phyloP scores from a whole-genome alignment of 495 filamentous ascomycete genomes.

The Parathielavia appendiculata region DNA sequence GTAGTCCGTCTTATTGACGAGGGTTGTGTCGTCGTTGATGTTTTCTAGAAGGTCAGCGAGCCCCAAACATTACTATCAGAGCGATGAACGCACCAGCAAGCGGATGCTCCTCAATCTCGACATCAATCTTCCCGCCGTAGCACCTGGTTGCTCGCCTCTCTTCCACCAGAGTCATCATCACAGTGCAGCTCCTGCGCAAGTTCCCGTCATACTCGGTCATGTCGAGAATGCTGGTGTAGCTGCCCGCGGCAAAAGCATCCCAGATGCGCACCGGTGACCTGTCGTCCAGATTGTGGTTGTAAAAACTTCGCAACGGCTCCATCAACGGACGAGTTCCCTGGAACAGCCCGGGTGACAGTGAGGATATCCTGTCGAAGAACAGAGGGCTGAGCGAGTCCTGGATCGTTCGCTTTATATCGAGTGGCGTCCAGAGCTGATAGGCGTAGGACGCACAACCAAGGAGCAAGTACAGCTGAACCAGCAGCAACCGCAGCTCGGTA shows the following conservation, averaged over 20 bases:
- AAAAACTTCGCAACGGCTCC: slow-evolving; percentile 37
- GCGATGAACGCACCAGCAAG: slow-evolving; percentile 36
- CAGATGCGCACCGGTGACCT: slow-evolving; percentile 38
- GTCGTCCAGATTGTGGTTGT: slow-evolving; percentile 31
- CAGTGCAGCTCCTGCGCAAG: slow-evolving; percentile 39
- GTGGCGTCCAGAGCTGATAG: slow-evolving; percentile 38
- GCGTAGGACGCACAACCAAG: slow-evolving; percentile 42
- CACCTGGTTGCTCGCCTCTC: slow-evolving; percentile 37
- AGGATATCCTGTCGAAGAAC: slow-evolving; percentile 49
- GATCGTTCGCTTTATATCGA: slow-evolving; percentile 48
- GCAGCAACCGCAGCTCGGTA: slow-evolving; percentile 38
- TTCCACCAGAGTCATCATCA: slow-evolving; percentile 44
- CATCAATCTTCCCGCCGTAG: slow-evolving; percentile 34
- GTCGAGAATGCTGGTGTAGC: slow-evolving; percentile 42
- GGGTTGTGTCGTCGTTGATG: slow-evolving; percentile 25
- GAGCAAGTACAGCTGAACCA: slow-evolving; percentile 43
- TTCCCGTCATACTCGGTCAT: slow-evolving; percentile 35
- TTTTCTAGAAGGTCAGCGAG: slow-evolving; percentile 25
- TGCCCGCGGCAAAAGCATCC: slow-evolving; percentile 41
- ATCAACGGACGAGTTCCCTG: slow-evolving; percentile 29
- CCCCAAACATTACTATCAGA: background rate
- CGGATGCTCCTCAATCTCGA: slow-evolving; percentile 33
- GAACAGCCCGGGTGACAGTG: slow-evolving; percentile 44
- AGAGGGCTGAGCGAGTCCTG: slow-evolving; percentile 45
- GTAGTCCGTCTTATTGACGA: slow-evolving; percentile 44